Evolutionary conservation across 1,284 basidiomycete genomes (phyloP).

Genomic region (Tetrapyrgos nigripes): DNA sequence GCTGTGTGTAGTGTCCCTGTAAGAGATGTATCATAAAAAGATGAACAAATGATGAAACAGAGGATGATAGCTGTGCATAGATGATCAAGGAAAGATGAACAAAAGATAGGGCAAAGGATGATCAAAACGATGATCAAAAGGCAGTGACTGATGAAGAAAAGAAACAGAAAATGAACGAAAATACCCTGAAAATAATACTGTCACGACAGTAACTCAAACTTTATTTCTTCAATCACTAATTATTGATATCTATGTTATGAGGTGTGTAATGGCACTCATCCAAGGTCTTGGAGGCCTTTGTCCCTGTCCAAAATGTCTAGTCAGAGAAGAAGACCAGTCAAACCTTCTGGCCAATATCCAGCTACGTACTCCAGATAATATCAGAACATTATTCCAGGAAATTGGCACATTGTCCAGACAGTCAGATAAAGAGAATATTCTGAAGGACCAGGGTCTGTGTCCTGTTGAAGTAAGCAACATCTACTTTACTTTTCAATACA

Average conservation of each 20-base stretch:
- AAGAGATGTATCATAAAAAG: no score
- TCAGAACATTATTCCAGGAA: conserved; percentile 16
- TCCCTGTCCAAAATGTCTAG: conserved; percentile 42
- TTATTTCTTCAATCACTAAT: conserved; percentile 31
- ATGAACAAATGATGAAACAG: no score
- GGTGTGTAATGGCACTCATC: conserved; percentile 36
- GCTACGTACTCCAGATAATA: conserved; percentile 26
- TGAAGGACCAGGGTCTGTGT: conserved; percentile 36
- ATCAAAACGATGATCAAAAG: no score
- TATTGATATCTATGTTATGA: background rate
- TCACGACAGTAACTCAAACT: conserved; percentile 34
- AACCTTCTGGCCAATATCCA: conserved; percentile 19
- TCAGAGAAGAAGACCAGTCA: conserved; percentile 30
- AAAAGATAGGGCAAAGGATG: no score
- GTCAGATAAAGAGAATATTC: conserved; percentile 22
- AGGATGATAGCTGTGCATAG: no score
- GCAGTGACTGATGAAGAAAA: no score
- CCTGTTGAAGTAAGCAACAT: conserved; percentile 34
- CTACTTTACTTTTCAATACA: conserved; percentile 3
- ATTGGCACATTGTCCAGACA: conserved; percentile 14
- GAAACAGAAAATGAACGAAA: no score
- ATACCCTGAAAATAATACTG: no score
- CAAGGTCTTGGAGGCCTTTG: conserved; percentile 31
- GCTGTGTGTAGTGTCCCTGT: no score
- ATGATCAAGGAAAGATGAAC: no score